Conservation (phyloP, 1,139 yeast genomes). For the Yamadazyma diospyri region DNA sequence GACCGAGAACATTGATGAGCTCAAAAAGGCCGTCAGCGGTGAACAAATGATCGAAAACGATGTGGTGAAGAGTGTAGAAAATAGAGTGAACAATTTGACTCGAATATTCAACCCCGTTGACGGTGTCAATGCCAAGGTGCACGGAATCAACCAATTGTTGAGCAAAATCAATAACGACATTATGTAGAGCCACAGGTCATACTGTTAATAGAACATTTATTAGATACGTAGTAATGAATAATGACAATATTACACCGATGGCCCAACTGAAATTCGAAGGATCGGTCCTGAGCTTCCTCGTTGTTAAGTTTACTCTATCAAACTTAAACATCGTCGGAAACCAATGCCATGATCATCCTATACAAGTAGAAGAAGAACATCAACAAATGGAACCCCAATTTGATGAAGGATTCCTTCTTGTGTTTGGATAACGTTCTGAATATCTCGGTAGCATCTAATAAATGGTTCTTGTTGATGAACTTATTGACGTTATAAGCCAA, state of each 20-base stretch:
- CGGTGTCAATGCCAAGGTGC: slow-evolving; percentile 36
- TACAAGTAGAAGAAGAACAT: slow-evolving; percentile 94
- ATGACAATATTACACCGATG: no score
- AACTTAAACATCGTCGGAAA: slow-evolving; percentile 51
- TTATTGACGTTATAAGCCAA: slow-evolving; percentile 79
- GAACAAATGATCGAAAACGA: slow-evolving; percentile 4
- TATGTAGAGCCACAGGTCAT: no score
- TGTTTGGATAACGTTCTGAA: slow-evolving; percentile 91
- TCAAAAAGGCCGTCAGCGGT: slow-evolving; percentile 6
- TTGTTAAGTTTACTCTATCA: no score
- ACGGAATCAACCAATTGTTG: slow-evolving; percentile 24
- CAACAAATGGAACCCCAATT: slow-evolving; percentile 85
- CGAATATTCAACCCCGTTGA: slow-evolving; percentile 35
- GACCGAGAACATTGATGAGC: slow-evolving; percentile 10
- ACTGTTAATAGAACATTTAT: slow-evolving; percentile 2
- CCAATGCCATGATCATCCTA: slow-evolving; percentile 94
- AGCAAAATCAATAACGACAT: slow-evolving; percentile 6
- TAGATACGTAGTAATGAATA: slow-evolving; percentile 9
- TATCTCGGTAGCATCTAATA: slow-evolving; percentile 96
- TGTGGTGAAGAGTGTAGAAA: slow-evolving; percentile 13
- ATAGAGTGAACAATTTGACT: slow-evolving; percentile 16
- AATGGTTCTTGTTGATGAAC: slow-evolving; percentile 70
- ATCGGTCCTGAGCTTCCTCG: no score
- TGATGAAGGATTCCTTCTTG: slow-evolving; percentile 87
- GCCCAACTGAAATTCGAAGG: no score